Evolutionary conservation across 2,329 filamentous ascomycete species (phyloP).

Genomic region (Sclerotinia glacialis): DNA sequence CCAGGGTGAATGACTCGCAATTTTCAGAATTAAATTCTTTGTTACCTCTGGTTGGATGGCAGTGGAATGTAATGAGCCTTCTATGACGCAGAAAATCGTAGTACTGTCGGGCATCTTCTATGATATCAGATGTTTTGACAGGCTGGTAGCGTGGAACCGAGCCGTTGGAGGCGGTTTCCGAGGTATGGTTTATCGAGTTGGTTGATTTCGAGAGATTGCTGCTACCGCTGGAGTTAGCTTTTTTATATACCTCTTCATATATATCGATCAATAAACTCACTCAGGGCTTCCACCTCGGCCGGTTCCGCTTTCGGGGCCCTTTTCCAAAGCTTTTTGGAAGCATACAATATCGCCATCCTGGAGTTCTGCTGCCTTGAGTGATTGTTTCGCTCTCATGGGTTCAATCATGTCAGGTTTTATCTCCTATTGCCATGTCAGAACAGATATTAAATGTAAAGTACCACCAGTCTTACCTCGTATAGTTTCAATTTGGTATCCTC

Average conservation of each 20-base stretch:
- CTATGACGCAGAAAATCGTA: slow-evolving; percentile 92
- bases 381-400: slow-evolving; percentile 84
- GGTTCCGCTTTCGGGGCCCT: slow-evolving; percentile 47
- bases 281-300: slow-evolving; percentile 31
- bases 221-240: background rate
- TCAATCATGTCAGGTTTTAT: slow-evolving; percentile 99
- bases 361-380: slow-evolving; percentile 85
- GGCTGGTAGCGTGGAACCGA: slow-evolving; percentile 7
- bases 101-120: slow-evolving; percentile 75
- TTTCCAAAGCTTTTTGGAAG: slow-evolving; percentile 73
- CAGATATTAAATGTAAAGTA: background rate
- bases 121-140: slow-evolving; percentile 30
- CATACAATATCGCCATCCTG: slow-evolving; percentile 97
- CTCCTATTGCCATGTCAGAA: slow-evolving; percentile 52
- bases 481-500: slow-evolving; percentile 68
- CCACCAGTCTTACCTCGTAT: slow-evolving; percentile 61
- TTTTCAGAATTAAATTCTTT: slow-evolving; percentile 42
- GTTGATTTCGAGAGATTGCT: background rate
- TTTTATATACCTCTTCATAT: background rate
- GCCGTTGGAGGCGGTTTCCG: background rate
- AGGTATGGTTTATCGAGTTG: too few relatives aligned
- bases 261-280: background rate
- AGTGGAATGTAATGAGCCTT: slow-evolving; percentile 73
- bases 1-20: slow-evolving; percentile 68
- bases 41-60: slow-evolving; percentile 57